Conservation (phyloP, 2,329 filamentous ascomycete genomes). For the Fusarium odoratissimum region DNA sequence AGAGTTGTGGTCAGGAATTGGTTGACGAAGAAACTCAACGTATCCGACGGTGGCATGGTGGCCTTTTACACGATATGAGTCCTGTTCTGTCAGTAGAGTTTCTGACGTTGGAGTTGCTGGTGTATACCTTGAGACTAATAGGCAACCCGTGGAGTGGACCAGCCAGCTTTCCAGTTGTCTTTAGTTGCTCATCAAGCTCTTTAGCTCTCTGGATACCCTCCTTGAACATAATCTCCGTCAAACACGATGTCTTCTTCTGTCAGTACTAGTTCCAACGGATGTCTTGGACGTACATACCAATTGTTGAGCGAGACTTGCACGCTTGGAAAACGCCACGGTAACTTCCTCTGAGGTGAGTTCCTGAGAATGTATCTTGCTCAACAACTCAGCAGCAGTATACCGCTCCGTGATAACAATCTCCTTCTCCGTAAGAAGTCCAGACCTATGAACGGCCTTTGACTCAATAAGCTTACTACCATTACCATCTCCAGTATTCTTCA, state of each 20-base stretch:
- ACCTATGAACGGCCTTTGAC: conserved; percentile 15
- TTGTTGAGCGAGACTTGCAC: conserved; percentile 40
- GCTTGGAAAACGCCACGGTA: conserved; percentile 35
- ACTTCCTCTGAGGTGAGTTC: conserved; percentile 37
- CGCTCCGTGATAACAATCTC: conserved; percentile 32
- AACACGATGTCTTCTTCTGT: conserved; percentile 25
- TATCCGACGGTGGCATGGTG: conserved; percentile 43
- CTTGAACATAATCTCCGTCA: conserved; percentile 38
- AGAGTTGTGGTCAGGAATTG: conserved; percentile 34
- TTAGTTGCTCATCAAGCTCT: conserved; percentile 33
- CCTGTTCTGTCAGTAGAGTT: conserved; percentile 29
- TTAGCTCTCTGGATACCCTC: conserved; percentile 31
- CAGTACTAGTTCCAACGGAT: rapidly evolving
- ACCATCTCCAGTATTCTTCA: background rate
- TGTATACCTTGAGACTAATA: conserved; percentile 40
- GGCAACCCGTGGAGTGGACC: conserved; percentile 39
- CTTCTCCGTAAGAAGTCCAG: conserved; percentile 20
- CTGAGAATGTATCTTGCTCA: conserved; percentile 18
- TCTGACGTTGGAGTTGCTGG: rapidly evolving
- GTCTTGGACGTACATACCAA: conserved; percentile 15
- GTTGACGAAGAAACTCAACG: conserved; percentile 41
- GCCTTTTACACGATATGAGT: conserved; percentile 39
- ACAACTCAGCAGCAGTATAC: conserved; percentile 26
- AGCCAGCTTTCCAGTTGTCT: conserved; percentile 35
- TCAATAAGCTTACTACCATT: conserved; percentile 27